These are phyloP conservation scores for Nemania diffusa DNA, from an alignment of 2,329 filamentous ascomycete genomes.

Conservation along the genomic window DNA sequence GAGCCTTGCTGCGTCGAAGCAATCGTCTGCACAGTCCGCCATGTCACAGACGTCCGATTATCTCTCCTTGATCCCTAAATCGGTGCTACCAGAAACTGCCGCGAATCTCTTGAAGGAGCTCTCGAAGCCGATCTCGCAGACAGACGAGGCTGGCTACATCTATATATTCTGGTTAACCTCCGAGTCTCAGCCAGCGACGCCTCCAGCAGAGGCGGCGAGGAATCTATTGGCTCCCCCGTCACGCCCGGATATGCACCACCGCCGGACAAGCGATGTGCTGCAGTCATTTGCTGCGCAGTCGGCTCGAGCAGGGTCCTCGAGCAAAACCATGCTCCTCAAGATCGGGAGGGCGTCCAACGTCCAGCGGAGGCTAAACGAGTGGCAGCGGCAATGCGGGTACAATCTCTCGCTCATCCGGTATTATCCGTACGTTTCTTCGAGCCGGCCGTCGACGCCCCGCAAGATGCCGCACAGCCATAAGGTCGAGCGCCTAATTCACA, in stretches of 20 bases:
- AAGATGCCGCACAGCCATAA: constrained; percentile 88
- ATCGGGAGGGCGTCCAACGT: constrained; percentile 82
- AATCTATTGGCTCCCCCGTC: constrained; percentile 66
- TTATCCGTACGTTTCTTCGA: constrained; percentile 80
- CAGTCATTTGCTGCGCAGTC: constrained; percentile 58
- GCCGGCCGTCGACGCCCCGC: constrained; percentile 57
- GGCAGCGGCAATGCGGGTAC: constrained; percentile 92
- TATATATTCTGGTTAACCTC: constrained; percentile 99
- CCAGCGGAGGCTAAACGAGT: constrained; percentile 89
- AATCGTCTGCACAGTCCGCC: constrained; percentile 44
- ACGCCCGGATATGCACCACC: constrained; percentile 52
- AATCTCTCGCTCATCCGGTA: constrained; percentile 87
- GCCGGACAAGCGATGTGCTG: constrained; percentile 66
- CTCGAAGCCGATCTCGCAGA: constrained; percentile 75
- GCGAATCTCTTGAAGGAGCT: constrained; percentile 81
- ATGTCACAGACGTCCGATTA: constrained; percentile 57
- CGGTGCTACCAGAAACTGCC: constrained; percentile 73
- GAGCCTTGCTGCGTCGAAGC: constrained; percentile 39
- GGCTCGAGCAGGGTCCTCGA: constrained; percentile 44
- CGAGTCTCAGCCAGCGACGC: constrained; percentile 62
- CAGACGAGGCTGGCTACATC: constrained; percentile 89
- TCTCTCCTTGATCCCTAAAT: constrained; percentile 75
- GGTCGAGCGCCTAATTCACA: constrained; percentile 88
- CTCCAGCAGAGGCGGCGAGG: constrained; percentile 68
- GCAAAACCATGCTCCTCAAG: constrained; percentile 74